Evolutionary conservation across 2,329 filamentous ascomycete species (phyloP).

Genomic region (Cylindrodendrum hubeiense): DNA sequence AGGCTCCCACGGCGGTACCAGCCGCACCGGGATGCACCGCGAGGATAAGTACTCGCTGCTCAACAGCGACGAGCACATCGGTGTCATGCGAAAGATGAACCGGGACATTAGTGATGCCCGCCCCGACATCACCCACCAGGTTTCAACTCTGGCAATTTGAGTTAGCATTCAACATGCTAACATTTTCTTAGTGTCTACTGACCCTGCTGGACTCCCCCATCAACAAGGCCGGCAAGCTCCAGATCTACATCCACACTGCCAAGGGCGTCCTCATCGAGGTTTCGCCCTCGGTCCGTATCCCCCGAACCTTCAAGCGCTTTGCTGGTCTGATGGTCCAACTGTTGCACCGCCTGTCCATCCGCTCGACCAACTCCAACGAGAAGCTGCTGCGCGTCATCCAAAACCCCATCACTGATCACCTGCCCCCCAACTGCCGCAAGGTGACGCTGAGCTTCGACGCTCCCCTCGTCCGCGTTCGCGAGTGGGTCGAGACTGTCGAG

Average conservation of each 20-base stretch:
- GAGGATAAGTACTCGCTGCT: slow-evolving; percentile 98
- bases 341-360: slow-evolving; percentile 93
- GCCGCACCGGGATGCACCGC: slow-evolving; percentile 72
- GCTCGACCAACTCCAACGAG: slow-evolving; percentile 96
- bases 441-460: slow-evolving; percentile 96
- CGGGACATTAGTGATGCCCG: slow-evolving; percentile 97
- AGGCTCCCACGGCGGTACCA: slow-evolving; percentile 82
- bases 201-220: slow-evolving; percentile 97
- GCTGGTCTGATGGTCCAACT: slow-evolving; percentile 99
- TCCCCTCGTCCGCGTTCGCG: slow-evolving; percentile 85
- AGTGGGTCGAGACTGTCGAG: slow-evolving; percentile 85
- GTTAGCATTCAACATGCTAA: slow-evolving; percentile 62
- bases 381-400: slow-evolving; percentile 98
- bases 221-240: slow-evolving; percentile 97
- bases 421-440: slow-evolving; percentile 97
- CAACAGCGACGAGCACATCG: slow-evolving; percentile 99
- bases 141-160: slow-evolving; percentile 56
- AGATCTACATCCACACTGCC: slow-evolving; percentile 98
- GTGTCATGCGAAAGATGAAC: slow-evolving; percentile 99
- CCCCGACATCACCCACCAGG: slow-evolving; percentile 98
- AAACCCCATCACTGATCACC: slow-evolving; percentile 96
- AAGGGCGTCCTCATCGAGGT: slow-evolving; percentile 98
- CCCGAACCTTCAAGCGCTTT: slow-evolving; percentile 98
- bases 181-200: slow-evolving; percentile 81
- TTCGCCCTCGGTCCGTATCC: slow-evolving; percentile 97